These are phyloP conservation scores for Phanerodontia chrysosporium DNA, from an alignment of 768 basidiomycete genomes.

Conservation along the genomic window DNA sequence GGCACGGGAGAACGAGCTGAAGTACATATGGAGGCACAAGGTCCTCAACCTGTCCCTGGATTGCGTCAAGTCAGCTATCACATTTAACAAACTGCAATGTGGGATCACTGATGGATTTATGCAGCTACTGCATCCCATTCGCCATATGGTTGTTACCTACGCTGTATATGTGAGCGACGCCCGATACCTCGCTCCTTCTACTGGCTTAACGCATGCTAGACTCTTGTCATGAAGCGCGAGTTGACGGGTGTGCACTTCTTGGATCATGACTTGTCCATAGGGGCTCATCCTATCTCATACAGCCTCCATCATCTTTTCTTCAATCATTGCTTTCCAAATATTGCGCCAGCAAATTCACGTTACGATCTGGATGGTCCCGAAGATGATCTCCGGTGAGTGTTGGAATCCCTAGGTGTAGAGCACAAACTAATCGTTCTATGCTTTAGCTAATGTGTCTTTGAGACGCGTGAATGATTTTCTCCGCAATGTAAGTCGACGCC, in stretches of 20 bases:
- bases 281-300: no score
- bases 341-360: no score
- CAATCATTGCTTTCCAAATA: no score
- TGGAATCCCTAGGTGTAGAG: no score
- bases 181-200: not conserved
- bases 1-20: constrained; percentile 59
- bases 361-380: no score
- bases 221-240: constrained; percentile 31
- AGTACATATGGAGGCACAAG: constrained; percentile 47
- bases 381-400: no score
- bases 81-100: no score
- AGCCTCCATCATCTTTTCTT: no score
- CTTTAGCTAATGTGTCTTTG: constrained; percentile 15
- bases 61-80: constrained; percentile 38
- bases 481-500: constrained; percentile 1
- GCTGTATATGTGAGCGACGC: constrained; percentile 44
- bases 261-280: no score
- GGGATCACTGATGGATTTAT: not conserved
- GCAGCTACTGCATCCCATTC: constrained; percentile 54
- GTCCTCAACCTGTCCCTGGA: constrained; percentile 42
- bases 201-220: constrained; percentile 17
- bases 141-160: constrained; percentile 59
- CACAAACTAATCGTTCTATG: no score
- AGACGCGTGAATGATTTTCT: constrained; percentile 13
- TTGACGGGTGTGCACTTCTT: not conserved